phyloP scores from a whole-genome alignment of 106 monocot species.

The Dioscorea alata region DNA sequence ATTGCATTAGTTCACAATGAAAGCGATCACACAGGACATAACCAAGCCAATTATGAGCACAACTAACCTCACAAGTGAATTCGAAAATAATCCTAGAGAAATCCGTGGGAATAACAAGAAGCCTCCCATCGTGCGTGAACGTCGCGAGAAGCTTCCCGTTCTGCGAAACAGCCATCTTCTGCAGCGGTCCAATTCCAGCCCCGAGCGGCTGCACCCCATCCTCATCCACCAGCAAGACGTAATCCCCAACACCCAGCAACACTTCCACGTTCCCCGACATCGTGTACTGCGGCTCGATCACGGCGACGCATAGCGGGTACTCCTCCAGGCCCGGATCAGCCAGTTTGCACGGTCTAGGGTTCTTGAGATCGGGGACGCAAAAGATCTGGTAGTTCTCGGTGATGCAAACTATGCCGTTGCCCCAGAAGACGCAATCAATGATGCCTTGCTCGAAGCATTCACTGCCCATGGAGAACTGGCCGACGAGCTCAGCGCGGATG shows the following conservation, averaged over 20 bases:
- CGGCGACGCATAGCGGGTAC: conserved; percentile 64
- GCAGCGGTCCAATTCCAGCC: conserved; percentile 57
- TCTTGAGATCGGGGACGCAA: conserved; percentile 64
- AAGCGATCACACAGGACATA: no score
- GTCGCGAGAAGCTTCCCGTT: conserved; percentile 82
- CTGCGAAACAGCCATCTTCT: conserved; percentile 79
- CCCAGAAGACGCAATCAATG: conserved; percentile 78
- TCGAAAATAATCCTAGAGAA: conserved; percentile 83
- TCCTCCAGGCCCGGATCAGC: conserved; percentile 61
- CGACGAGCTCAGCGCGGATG: conserved; percentile 35
- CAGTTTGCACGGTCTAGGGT: conserved; percentile 53
- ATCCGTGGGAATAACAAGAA: conserved; percentile 77
- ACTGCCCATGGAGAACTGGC: conserved; percentile 52
- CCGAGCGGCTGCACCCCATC: conserved; percentile 69
- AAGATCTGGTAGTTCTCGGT: conserved; percentile 61
- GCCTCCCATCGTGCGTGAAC: conserved; percentile 74
- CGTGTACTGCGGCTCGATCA: conserved; percentile 84
- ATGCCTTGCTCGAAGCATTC: conserved; percentile 70
- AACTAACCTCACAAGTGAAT: conserved; percentile 69
- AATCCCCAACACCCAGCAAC: conserved; percentile 55
- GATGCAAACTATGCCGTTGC: conserved; percentile 58
- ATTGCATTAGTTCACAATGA: no score
- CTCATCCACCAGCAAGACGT: conserved; percentile 77
- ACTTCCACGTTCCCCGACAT: conserved; percentile 97
- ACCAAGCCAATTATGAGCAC: not conserved